Evolutionary conservation across 345 rosid species (phyloP).

Genomic region (Dovyalis caffra): DNA sequence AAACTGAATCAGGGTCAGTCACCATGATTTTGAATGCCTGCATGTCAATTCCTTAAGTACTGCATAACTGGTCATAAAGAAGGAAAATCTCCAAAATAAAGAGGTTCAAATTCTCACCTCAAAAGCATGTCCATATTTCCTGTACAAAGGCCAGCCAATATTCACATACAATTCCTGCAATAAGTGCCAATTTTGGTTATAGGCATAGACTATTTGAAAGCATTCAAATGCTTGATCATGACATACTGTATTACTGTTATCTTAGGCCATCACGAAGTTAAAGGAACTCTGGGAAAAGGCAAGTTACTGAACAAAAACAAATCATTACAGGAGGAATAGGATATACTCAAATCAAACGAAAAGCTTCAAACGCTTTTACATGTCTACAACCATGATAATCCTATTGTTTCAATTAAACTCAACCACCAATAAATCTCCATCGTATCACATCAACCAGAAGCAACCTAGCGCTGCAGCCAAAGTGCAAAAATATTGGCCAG

Average conservation of each 20-base stretch:
- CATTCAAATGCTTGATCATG: not conserved
- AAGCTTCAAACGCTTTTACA: too few species aligned
- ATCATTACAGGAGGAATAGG: not conserved
- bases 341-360: not conserved
- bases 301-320: not conserved
- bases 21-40: conserved; percentile 95
- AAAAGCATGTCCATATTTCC: conserved; percentile 92
- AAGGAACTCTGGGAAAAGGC: not conserved
- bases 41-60: not conserved
- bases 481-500: too few species aligned
- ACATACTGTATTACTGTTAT: not conserved
- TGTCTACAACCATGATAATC: not conserved
- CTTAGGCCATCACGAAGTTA: not conserved
- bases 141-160: conserved; percentile 94
- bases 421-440: not conserved
- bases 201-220: conserved; percentile 4
- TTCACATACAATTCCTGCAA: conserved; percentile 76
- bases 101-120: conserved; percentile 53
- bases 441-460: not conserved
- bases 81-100: not conserved
- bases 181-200: conserved; percentile 4
- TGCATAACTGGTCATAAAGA: not conserved
- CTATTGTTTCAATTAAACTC: not conserved
- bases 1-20: conserved; percentile 83
- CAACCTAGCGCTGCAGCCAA: too few species aligned